Base-by-base conservation (phyloP, 2,329 filamentous ascomycete species). In the Verticillium albo-atrum region DNA sequence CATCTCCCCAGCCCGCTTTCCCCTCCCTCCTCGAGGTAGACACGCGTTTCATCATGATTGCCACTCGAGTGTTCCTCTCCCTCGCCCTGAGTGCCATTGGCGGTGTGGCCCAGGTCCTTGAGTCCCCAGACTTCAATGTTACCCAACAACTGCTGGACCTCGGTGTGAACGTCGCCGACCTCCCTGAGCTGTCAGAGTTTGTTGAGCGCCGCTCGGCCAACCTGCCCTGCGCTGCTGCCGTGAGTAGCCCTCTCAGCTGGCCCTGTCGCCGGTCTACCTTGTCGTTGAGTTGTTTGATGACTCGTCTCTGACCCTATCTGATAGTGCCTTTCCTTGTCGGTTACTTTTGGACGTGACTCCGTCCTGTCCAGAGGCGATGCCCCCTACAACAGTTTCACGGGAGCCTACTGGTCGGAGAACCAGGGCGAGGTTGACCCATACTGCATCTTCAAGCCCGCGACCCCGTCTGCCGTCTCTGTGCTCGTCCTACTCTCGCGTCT, bases 381-480 rank as follows among this genome's bases (percentile, higher is more conserved):
- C 3, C 23, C 20, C 6, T 65, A 58, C 30, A 17, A 42, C 5
- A 54, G 32, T 9, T 64, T 65, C 53, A 56, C 55, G 5, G 35
- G 35, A 12, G 53, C 55, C 5, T 65, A 58, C 25, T 64, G 62
- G 62, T 65, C 62, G 5, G 4, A 34, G 3, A 55, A 59, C 15
- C 64, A 66, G 51, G 57, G 51, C 26, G 55, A 61, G 17, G 57
- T 62, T n/a, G 50, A 27, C 25, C 63, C 63, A 26, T 47, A 53
- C 23, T 72, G 66, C 53, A 67, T 67, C 28, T 66, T 71, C 56
- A 61, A 65, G 6, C 70, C 70, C 7, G 34, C 34, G 1, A 61
- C 65, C 1, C 61, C 69, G 3, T 56, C 58, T 6, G 66, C 70
- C 4, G 68, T 72, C 4, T 71, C 71, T 4, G 61, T 69, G 2